phyloP scores from a whole-genome alignment of 2,329 filamentous ascomycete species.

The Alternaria conjuncta region DNA sequence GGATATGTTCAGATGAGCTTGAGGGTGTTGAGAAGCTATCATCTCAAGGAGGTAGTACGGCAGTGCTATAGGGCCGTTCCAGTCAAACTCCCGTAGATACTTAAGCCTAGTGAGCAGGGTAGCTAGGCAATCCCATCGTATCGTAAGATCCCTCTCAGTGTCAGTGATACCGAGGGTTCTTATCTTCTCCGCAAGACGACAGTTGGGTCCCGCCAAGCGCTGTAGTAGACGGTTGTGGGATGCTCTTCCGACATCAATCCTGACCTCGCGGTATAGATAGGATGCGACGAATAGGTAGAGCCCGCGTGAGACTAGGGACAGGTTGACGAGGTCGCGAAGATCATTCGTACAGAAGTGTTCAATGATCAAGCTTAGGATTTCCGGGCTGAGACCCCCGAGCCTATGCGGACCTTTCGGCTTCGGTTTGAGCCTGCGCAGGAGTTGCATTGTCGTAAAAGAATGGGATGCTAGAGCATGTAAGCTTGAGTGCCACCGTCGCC shows the following conservation, averaged over 20 bases:
- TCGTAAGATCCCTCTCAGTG: not conserved
- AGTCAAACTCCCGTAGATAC: not conserved
- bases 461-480: not conserved
- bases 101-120: not conserved
- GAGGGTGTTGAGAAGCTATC: not conserved
- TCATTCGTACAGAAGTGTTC: not conserved
- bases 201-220: not conserved
- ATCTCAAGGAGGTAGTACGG: slow-evolving; percentile 1
- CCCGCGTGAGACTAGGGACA: slow-evolving; percentile 1
- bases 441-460: not conserved
- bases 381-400: not conserved
- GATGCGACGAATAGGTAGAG: slow-evolving; percentile 1
- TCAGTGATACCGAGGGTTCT: not conserved
- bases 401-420: not conserved
- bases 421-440: not conserved
- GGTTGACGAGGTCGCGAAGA: not conserved
- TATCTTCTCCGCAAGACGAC: not conserved
- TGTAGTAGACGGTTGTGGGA: not conserved
- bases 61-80: not conserved
- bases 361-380: not conserved
- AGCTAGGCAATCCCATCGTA: not conserved
- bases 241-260: not conserved
- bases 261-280: slow-evolving; percentile 4
- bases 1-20: not conserved
- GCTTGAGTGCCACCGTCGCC: not conserved